Conservation (phyloP, 306 rosid species). For the Lablab purpureus region DNA sequence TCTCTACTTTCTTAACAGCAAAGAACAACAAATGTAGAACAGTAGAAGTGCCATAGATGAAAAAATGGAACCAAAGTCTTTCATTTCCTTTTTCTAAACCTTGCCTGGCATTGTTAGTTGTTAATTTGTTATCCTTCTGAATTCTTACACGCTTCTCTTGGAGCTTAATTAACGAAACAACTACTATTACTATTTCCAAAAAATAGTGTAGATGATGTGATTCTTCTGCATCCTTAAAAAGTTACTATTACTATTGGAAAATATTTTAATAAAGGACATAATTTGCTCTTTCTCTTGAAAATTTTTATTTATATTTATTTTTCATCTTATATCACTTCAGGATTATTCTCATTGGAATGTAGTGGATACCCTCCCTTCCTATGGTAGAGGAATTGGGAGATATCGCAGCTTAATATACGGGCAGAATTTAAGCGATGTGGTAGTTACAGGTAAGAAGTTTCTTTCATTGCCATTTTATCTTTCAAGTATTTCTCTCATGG, state of each 20-base stretch:
- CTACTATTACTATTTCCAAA: not conserved
- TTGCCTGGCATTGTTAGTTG: not conserved
- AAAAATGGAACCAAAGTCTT: not conserved
- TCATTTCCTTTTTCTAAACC: not conserved
- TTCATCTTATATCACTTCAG: conserved; percentile 40
- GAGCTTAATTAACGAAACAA: not conserved
- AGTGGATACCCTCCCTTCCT: conserved; percentile 60
- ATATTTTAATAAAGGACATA: not conserved
- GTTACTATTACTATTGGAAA: not conserved
- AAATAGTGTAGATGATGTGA: not conserved
- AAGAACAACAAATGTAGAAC: not conserved
- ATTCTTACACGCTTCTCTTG: not conserved
- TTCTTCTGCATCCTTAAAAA: not conserved
- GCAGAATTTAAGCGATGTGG: conserved; percentile 59
- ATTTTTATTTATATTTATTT: not conserved
- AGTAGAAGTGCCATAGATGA: not conserved
- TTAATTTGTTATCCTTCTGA: not conserved
- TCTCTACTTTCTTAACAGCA: not conserved
- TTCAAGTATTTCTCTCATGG: not conserved
- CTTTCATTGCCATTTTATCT: not conserved
- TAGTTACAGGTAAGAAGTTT: conserved; percentile 54
- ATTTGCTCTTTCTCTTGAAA: not conserved
- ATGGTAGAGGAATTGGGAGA: conserved; percentile 59
- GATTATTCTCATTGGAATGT: conserved; percentile 52
- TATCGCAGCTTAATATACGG: conserved; percentile 64